Conservation (phyloP, 164 flowering plant species). For the Dillenia suffruticosa region DNA sequence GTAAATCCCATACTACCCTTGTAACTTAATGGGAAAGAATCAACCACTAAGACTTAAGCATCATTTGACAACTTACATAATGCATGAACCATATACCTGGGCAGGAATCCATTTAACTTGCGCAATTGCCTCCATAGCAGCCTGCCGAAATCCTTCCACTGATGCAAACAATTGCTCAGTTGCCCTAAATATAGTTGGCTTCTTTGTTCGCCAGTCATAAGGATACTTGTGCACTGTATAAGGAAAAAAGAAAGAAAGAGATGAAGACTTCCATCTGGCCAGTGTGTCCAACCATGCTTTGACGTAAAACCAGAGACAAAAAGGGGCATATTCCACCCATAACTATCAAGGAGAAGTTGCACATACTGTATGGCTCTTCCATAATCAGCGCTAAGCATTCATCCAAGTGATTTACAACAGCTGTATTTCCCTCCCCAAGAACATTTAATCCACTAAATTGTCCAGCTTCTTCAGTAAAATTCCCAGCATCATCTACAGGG, state of each 20-base stretch:
- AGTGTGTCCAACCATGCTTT: too few relatives aligned
- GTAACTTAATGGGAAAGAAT: too few relatives aligned
- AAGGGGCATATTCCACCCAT: not conserved
- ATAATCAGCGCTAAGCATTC: conserved; percentile 53
- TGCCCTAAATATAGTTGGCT: conserved; percentile 98
- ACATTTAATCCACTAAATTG: conserved; percentile 84
- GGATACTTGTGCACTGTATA: conserved; percentile 90
- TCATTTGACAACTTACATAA: too few relatives aligned
- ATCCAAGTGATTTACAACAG: conserved; percentile 74
- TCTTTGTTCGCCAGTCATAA: conserved; percentile 98
- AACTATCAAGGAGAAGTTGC: conserved; percentile 2
- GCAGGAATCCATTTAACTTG: conserved; percentile 81
- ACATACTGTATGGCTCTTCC: conserved; percentile 92
- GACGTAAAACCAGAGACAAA: too few relatives aligned
- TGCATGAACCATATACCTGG: conserved; percentile 43
- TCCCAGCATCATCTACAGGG: conserved; percentile 94
- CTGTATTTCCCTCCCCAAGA: conserved; percentile 88
- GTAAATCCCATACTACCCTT: too few relatives aligned
- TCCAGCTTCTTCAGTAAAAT: conserved; percentile 92
- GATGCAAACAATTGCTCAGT: conserved; percentile 99
- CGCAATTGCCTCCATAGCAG: conserved; percentile 77
- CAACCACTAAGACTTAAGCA: too few relatives aligned
- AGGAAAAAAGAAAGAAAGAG: conserved; percentile 7
- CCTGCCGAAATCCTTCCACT: conserved; percentile 86
- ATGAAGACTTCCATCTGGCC: not conserved